Evolutionary conservation across 805 yeast genomes (phyloP), one percentile per base, ranked within the genome.

Genomic region (Yueomyces sp.): DNA sequence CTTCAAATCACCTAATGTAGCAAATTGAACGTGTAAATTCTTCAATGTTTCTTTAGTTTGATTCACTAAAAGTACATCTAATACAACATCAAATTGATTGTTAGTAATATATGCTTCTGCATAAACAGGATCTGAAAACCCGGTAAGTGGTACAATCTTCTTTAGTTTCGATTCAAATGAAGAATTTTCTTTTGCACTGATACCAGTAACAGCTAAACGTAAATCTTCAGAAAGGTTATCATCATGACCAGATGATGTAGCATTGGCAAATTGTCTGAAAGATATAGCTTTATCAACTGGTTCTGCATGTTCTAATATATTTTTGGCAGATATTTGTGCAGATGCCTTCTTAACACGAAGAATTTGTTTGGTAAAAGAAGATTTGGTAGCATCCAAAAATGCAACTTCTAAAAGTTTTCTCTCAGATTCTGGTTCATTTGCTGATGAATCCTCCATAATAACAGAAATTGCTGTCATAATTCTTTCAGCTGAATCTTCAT

Each of bases 401-500:
- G 92, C 87, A 41, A 68, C 49, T 49, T 81, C 79, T 47, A 74
- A 59, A 19, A 69, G 52, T 38, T 63, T 51, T 39, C 57, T 57
- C 46, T 75, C 75, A 9, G 52, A 42, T 9, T 67, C 54, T 43
- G 62, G 64, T 42, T 70, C 69, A 30, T 64, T 59, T 38, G 73
- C 72, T 45, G 76, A 70, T 37, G 78, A 80, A 48, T 82, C 90
- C 44, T 54, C 58, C 59, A 61, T 50, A 53, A 94, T 72, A 46
- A 83, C 77, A 53, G 84, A 79, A 54, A 92, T 76, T 59, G 90
- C 88, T n/a, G 90, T 72, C 63, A 87, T 69, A 45, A 92, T 81
- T 67, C 97, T 78, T 66, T 92, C 98, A n/a, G 83, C 77, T 2
- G 96, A 85, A 65, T 94, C 99, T 66, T 92, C 98, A 59, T 92